These are phyloP conservation scores for Saccharomyces hybrid DNA, from an alignment of 1,139 yeast species.

Conservation along the genomic window DNA sequence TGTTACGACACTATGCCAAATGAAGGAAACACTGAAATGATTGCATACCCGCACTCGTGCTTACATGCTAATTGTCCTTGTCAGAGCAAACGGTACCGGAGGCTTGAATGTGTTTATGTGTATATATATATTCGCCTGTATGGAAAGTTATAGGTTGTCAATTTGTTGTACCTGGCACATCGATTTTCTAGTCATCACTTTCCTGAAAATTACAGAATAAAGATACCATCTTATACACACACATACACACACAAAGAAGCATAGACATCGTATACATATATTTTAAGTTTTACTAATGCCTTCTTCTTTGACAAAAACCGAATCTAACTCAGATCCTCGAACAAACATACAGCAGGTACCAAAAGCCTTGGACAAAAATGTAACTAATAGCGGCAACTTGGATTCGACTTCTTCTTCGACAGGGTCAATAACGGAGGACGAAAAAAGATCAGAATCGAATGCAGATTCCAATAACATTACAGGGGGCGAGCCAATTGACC, in stretches of 20 bases:
- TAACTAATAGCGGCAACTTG: background rate
- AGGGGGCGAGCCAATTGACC: constrained; percentile 25
- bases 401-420: background rate
- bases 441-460: background rate
- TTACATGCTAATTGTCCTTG: background rate
- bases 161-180: background rate
- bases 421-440: background rate
- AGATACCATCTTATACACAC: background rate
- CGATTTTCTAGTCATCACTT: background rate
- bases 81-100: background rate
- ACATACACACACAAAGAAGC: background rate
- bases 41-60: background rate
- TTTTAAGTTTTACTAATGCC: background rate
- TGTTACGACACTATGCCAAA: background rate
- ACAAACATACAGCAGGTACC: background rate
- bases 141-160: background rate
- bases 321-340: background rate
- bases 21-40: background rate
- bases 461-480: background rate
- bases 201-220: background rate
- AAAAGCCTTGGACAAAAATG: background rate
- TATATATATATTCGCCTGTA: background rate
- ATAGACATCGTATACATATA: background rate
- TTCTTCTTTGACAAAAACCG: background rate
- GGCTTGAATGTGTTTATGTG: background rate